Base-by-base conservation (phyloP, 2,329 filamentous ascomycete species). In the Sclerotinia sclerotiorum region DNA sequence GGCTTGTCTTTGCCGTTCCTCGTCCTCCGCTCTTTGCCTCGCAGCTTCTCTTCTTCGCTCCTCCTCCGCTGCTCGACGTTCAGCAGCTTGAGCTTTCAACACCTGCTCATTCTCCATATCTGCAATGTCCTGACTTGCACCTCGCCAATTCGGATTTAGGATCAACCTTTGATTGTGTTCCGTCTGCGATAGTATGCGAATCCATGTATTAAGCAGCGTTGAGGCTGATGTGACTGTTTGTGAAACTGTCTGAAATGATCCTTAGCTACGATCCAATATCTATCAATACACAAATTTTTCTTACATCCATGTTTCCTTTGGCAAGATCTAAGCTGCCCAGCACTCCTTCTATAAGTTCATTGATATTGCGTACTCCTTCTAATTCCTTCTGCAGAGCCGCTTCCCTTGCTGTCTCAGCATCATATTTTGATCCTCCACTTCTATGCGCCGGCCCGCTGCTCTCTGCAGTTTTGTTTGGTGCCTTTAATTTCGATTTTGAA, bases 131-230 rank as follows among this genome's bases (percentile, higher is more conserved):
- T 94, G 88, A 5, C 88, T 91, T 39, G 94, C 91, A 68, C 95
- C 95, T 77, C 94, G 90, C 93, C 94, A 99, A 69, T 88, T 84
- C 2, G 93, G 91, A 76, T 97, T 91, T 57, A 98, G 84, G 56
- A 99, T 90, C 63, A 99, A 83, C 32, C 95, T 89, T 79, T 98
- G 94, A 77, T 97, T 98, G 80, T 99, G 95, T 80, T 99, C 95
- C 5, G 95, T 97, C 79, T 99, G 95, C 8, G 93, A 95, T 17
- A 99, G 86, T 73, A 99, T 97, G 65, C 93, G 89, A 11, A 93
- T 97, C 94, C 94, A 99, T 21, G 94, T 97, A 75, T 96, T 93
- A 44, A 99, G 88, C 19, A 99, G 86, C 1, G 91, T 91, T 19
- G 94, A 96, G 4, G 95, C 93, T 67, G 94, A 94, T 73, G 86